Base-by-base conservation (phyloP, 305 asterid species). In the Fraxinus baroniana region DNA sequence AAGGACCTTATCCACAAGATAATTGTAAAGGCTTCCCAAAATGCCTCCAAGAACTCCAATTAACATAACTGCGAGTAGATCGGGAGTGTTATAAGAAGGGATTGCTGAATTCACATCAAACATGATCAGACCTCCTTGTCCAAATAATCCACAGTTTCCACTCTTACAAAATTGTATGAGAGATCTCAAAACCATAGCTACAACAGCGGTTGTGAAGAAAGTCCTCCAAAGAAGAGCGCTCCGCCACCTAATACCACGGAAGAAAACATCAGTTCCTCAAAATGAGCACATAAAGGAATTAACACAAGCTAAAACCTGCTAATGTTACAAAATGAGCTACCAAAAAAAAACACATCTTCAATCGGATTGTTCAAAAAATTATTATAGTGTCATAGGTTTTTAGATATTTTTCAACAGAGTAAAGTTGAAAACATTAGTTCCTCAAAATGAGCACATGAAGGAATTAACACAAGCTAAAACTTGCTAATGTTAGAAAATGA, bases 201-300 rank as follows among this genome's bases (percentile, higher is more conserved):
- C 99, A 26, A 94, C 91, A 77, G 99, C 99, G 81, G 98, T 94
- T 78, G 99, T 92, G 93, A 95, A 95, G 90, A 95, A 95, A 57
- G 99, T 90, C 87, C 99, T 93, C 99, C 99, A 95, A 17, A 95
- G 93, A 79, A 94, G 95, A 82, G 98, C 97, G 84, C 95, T 92
- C 84, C 98, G 91, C 98, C 98, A 94, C 98, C 98, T 94, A 87
- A 78, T 87, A 84, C 77, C 84, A 64, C 17, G 7, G 33, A 24
- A 30, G 12, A 78, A 81, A 18, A 84, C 44, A 39, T 77, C 64
- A 74, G 37, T 41, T 78, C 37, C 82, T 52, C 28, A 57, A 33
- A 12, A 30, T 64, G 76, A 28, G 24, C 39, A 46, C 52, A n/a
- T 36, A 68, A n/a, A 81, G 81, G 72, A 86, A 80, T 41, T 32